Conservation (phyloP, 352 stramenopile species). For the Phytophthora pisi region DNA sequence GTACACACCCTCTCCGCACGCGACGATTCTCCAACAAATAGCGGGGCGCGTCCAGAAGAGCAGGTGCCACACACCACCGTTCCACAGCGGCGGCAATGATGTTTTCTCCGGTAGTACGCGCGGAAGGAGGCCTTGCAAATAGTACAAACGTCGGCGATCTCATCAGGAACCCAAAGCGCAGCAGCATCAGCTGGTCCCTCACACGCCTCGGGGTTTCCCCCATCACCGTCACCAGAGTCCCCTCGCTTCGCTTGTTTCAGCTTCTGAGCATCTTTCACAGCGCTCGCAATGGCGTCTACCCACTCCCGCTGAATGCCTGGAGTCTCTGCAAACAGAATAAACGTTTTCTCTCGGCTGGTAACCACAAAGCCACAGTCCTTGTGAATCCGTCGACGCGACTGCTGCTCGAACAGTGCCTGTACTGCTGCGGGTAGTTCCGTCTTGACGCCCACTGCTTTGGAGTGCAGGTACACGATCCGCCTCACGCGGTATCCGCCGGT, state of each 20-base stretch:
- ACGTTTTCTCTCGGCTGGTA: constrained; percentile 83
- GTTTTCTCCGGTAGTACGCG: constrained; percentile 71
- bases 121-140: constrained; percentile 75
- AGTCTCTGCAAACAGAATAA: constrained; percentile 72
- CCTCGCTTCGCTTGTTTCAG: constrained; percentile 17
- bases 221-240: constrained; percentile 33
- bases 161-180: constrained; percentile 80
- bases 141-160: constrained; percentile 63
- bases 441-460: constrained; percentile 74
- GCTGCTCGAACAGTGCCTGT: constrained; percentile 54
- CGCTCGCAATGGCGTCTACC: constrained; percentile 58
- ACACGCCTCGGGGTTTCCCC: constrained; percentile 28
- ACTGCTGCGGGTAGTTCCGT: constrained; percentile 59
- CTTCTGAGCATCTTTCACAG: constrained; percentile 60
- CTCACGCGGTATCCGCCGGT: constrained; percentile 77
- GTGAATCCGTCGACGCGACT: constrained; percentile 39
- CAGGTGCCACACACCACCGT: constrained; percentile 81
- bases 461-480: constrained; percentile 72
- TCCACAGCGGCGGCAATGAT: constrained; percentile 84
- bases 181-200: constrained; percentile 67
- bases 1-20: constrained; percentile 75
- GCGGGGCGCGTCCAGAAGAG: constrained; percentile 63
- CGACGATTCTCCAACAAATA: constrained; percentile 74
- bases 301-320: constrained; percentile 56
- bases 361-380: constrained; percentile 78